Evolutionary conservation across 169 alveolate species (phyloP), one percentile per base, ranked within the genome.

Genomic region (Plasmodium gallinaceum): DNA sequence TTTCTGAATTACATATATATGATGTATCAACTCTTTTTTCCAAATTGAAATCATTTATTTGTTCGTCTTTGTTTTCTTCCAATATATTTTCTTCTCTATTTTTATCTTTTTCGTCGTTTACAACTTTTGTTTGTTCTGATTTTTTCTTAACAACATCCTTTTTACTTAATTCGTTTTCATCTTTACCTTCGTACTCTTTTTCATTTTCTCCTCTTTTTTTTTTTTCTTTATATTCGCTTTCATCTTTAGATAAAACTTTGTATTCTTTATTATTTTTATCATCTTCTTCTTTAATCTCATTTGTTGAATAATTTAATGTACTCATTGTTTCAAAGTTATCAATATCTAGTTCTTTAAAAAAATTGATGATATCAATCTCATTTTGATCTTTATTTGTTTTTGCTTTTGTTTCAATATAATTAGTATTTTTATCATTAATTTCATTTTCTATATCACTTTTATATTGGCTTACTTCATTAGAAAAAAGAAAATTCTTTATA

Each of bases 331-430:
- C 88, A 39, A 37, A 37, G 39, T 58, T 45, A 52, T 78, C 78
- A 45, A 26, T 48, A 43, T 65, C 64, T 14, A 78, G 46, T 68
- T 75, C 65, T 66, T 75, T 62, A 52, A 78, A 78, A 26, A 78
- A 65, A 57, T 43, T 51, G 57, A 48, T 65, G 16, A 78, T 43
- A 51, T 78, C 74, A 12, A 22, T 58, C 51, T 78, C 76, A 18
- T 78, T 64, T 10, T 39, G n/a, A 6, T 58, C 54, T 4, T 60
- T 74, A 14, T 39, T 66, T 9, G 32, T 24, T n/a, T 52, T 46
- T 26, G 6, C 68, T 12, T 64, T n/a, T 37, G 73, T 37, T 64
- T 64, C 51, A 12, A 9, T 18, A 18, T 3, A 32, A 64, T 64
- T 24, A 58, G 10, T 43, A 32, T 37, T 68, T 39, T 22, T 24